Conservation (phyloP, 2,329 filamentous ascomycete species). For the Fusarium incarnatum region DNA sequence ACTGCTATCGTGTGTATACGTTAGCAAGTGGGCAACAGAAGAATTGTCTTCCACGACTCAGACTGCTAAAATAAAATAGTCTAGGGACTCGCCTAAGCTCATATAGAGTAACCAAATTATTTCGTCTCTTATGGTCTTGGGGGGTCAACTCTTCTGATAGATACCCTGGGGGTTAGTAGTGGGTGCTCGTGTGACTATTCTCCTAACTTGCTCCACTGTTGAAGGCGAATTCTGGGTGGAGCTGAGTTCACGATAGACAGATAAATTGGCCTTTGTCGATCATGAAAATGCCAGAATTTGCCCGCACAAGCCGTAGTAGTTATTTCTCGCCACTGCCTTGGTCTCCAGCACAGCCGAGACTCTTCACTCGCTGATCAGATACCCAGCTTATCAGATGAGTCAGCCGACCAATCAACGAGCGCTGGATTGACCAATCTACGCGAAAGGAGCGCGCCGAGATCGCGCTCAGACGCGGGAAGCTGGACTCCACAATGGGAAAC, state of each 20-base stretch:
- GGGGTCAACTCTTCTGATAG: too few relatives aligned
- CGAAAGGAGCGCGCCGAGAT: conserved; percentile 47
- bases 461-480: conserved; percentile 29
- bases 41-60: too few relatives aligned
- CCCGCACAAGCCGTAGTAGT: background rate
- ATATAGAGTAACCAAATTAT: too few relatives aligned
- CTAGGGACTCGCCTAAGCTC: too few relatives aligned
- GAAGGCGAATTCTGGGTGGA: conserved; percentile 17
- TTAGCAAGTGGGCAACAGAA: too few relatives aligned
- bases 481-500: conserved; percentile 21
- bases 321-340: conserved; percentile 29
- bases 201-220: background rate
- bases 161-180: background rate
- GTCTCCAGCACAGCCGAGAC: background rate
- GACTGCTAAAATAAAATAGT: too few relatives aligned
- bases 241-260: background rate
- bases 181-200: conserved; percentile 21
- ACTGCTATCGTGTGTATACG: background rate
- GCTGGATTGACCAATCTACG: conserved; percentile 44
- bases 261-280: conserved; percentile 2
- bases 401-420: conserved; percentile 20
- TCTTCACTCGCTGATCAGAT: conserved; percentile 18
- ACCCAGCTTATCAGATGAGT: conserved; percentile 34
- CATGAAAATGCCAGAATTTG: conserved; percentile 12
- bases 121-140: too few relatives aligned